Base-by-base conservation (phyloP, 148 eudicot species). In the Salicornia ramosissima region DNA sequence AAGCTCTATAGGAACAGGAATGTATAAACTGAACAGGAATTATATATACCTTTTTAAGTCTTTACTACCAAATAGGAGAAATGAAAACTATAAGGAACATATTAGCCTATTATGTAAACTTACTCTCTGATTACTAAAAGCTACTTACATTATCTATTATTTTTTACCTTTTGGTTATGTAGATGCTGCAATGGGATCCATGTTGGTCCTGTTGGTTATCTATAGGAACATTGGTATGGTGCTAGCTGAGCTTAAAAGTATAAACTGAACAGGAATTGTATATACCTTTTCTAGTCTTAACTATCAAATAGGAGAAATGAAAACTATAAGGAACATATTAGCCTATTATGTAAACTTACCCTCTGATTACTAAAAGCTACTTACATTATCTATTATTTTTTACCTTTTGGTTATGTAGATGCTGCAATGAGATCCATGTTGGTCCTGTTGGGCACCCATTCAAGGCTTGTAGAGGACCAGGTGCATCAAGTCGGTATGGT, bases 131-230 rank as follows among this genome's bases (percentile, higher is more conserved):
- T n/a, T 6, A 46, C 21, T 34, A 2, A n/a, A 71, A 60, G 28
- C 24, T n/a, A 2, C 43, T 0, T 39, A 10, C 19, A 22, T 52
- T 13, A 24, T 71, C 6, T 39, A 19, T 60, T 12, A 33, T 2
- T 3, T 2, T 25, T 59, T 25, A 29, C 40, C 30, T 70, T 68
- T 71, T 76, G 30, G 18, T 14, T 36, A 30, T 22, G 67, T 87
- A 94, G 99, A 83, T 83, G 83, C 77, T 94, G 99, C 77, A 91
- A 79, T 68, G 99, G 91, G 82, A 78, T 94, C 72, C 97, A 94
- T 51, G 93, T 91, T 64, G 99, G 99, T 59, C 86, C 96, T 51
- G 69, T 80, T 67, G 97, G 91, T n/a, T n/a, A n/a, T n/a, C n/a
- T n/a, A 29, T 19, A 15, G 54, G 14, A 26, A 28, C 29, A 9